phyloP scores from a whole-genome alignment of 495 filamentous ascomycete species.

The Podospora pseudocomata region DNA sequence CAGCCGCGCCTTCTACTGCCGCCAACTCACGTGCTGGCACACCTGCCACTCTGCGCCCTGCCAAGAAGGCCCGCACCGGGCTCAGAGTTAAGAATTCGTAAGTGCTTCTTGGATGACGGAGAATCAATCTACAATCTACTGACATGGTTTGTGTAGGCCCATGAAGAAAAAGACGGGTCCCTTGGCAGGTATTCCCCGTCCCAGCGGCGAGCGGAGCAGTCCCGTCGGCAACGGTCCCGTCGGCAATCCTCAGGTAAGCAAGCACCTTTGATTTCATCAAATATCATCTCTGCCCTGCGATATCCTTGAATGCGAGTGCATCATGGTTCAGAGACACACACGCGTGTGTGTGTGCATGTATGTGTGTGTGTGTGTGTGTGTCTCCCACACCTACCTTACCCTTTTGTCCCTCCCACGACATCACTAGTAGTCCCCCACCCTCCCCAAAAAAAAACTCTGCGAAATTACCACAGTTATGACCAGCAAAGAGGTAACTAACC shows the following conservation, averaged over 20 bases:
- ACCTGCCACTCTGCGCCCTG: slow-evolving; percentile 48
- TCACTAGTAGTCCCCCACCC: not conserved
- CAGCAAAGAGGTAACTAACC: not conserved
- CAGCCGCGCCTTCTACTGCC: slow-evolving; percentile 40
- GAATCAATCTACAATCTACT: slow-evolving; percentile 6
- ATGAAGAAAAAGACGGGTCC: slow-evolving; percentile 53
- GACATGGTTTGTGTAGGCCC: slow-evolving; percentile 37
- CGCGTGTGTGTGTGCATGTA: not conserved
- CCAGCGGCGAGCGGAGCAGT: slow-evolving; percentile 49
- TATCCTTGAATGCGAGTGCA: slow-evolving; percentile 13
- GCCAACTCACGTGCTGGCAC: slow-evolving; percentile 55
- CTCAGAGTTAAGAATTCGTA: slow-evolving; percentile 68
- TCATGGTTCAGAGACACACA: not conserved
- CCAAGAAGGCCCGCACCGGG: slow-evolving; percentile 54
- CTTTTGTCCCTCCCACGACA: not conserved
- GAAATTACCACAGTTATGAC: slow-evolving; percentile 10
- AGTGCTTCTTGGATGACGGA: slow-evolving; percentile 35
- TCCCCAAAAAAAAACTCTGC: slow-evolving; percentile 2
- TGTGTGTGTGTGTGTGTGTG: not conserved
- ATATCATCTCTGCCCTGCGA: not conserved
- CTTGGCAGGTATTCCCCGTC: slow-evolving; percentile 49
- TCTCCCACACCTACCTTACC: not conserved
- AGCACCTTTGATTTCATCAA: slow-evolving; percentile 17
- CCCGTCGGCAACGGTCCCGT: slow-evolving; percentile 42
- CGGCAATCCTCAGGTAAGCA: slow-evolving; percentile 44